Conservation (phyloP, 2,329 filamentous ascomycete species). For the Aspergillus sp. region DNA sequence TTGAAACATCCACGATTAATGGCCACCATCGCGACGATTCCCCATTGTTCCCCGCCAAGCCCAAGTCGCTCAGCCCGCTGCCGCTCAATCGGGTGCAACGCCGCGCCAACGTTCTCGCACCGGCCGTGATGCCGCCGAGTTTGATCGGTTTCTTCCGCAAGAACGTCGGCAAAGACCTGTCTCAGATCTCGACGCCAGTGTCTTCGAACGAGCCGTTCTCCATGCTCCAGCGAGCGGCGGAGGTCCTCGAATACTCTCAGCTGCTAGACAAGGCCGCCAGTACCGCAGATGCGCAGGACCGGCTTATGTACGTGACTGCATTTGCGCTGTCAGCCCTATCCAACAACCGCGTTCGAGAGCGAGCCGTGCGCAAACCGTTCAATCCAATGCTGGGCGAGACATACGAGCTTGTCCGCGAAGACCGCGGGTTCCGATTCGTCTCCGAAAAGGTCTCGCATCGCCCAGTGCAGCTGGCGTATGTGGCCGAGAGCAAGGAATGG, state of each 20-base stretch:
- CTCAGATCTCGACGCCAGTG: conserved; percentile 94
- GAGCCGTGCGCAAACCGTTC: conserved; percentile 89
- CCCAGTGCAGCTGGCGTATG: conserved; percentile 83
- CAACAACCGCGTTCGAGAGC: conserved; percentile 72
- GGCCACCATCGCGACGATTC: conserved; percentile 31
- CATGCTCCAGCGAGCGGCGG: conserved; percentile 75
- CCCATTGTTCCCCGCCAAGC: conserved; percentile 61
- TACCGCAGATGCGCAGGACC: conserved; percentile 51
- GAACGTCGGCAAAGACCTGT: conserved; percentile 95
- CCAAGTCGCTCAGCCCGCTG: conserved; percentile 67
- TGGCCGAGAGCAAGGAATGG: conserved; percentile 81
- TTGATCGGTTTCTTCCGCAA: conserved; percentile 91
- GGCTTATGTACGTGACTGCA: conserved; percentile 74
- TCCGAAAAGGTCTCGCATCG: conserved; percentile 92
- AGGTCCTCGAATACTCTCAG: conserved; percentile 82
- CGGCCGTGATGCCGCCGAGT: conserved; percentile 74
- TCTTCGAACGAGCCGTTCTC: conserved; percentile 91
- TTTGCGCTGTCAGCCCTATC: conserved; percentile 88
- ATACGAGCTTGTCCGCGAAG: conserved; percentile 80
- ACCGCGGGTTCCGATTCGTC: conserved; percentile 80
- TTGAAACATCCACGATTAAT: conserved; percentile 30
- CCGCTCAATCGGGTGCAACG: conserved; percentile 61
- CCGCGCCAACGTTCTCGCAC: conserved; percentile 59
- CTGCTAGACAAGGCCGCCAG: conserved; percentile 66
- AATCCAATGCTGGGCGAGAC: conserved; percentile 96